Evolutionary conservation across 129 eudicot species (phyloP), one percentile per base, ranked within the genome.

Genomic region (Kitagawia praeruptora): DNA sequence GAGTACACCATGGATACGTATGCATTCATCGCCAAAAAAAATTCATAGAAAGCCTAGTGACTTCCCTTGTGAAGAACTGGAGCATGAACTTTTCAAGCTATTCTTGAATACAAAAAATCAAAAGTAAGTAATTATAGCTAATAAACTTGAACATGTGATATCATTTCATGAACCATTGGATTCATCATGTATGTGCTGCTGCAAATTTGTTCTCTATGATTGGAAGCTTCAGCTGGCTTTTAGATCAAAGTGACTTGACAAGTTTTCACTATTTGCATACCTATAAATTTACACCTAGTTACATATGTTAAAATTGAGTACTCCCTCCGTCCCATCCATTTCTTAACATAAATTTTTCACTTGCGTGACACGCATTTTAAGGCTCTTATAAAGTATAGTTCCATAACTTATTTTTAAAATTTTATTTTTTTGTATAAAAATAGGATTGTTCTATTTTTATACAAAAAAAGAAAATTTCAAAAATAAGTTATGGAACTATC

Each of bases 1-100:
- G 78, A 88, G 89, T 81, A 77, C 77, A 53, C 96, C 97, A 4
- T 91, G 98, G 98, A 61, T 14, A 16, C 89, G 85, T 51, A 74
- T 72, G 37, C 51, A 79, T 78, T 70, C 89, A 72, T 77, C 87
- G 45, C 88, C 88, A 75, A 67, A 63, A 21, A 78, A 76, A 5
- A 51, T 75, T 39, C 83, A 47, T 10, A 88, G 53, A 81, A 87
- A 86, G 77, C 98, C 93, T 31, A 82, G 81, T 4, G 89, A 88
- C 13, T 78, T 91, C 44, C 80, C 93, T 11, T 42, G 71, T 3
- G 86, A 84, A 15, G 86, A 89, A 77, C 74, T 89, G 81, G 98
- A 94, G 85, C 70, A 38, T 45, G 89, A 89, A 77, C 85, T 89
- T 85, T 79, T 84, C 39, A 72, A 49, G 64, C 85, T 16, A 49